These are phyloP conservation scores for Cytospora chrysosperma DNA, from an alignment of 2,329 filamentous ascomycete genomes.

Conservation along the genomic window DNA sequence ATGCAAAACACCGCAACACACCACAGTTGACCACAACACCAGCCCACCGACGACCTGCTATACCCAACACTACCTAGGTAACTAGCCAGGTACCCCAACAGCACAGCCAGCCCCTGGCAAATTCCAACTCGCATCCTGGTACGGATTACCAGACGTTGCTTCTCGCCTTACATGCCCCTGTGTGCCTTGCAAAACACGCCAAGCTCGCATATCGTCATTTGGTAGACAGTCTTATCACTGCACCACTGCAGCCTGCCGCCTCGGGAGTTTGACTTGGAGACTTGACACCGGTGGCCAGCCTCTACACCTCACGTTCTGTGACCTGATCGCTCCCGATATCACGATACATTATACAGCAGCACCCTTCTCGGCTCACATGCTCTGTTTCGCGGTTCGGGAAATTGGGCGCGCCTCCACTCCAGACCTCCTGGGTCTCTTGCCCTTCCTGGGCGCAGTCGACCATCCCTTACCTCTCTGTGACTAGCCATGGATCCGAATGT, in stretches of 20 bases:
- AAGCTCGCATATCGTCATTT: neutral
- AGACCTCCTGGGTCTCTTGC: neutral
- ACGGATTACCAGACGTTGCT: neutral
- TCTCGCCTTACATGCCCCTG: neutral
- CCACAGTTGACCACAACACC: neutral
- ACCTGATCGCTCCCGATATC: neutral
- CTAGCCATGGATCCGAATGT: constrained; percentile 79
- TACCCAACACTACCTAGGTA: neutral
- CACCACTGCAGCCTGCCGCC: neutral
- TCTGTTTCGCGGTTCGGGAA: neutral
- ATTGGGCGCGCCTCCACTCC: neutral
- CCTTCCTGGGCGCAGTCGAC: neutral
- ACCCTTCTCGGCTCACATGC: neutral
- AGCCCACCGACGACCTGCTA: neutral
- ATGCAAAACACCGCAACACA: neutral
- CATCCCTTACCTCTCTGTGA: neutral
- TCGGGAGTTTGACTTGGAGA: neutral
- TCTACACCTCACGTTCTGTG: neutral
- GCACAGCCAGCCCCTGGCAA: neutral
- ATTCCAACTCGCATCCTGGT: neutral
- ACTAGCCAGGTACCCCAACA: neutral
- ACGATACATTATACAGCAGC: neutral
- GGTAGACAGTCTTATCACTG: neutral
- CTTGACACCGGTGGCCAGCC: neutral
- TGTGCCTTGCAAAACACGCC: neutral